These are phyloP conservation scores for Nicotiana benthamiana DNA, from an alignment of 257 asterid genomes.

Conservation along the genomic window DNA sequence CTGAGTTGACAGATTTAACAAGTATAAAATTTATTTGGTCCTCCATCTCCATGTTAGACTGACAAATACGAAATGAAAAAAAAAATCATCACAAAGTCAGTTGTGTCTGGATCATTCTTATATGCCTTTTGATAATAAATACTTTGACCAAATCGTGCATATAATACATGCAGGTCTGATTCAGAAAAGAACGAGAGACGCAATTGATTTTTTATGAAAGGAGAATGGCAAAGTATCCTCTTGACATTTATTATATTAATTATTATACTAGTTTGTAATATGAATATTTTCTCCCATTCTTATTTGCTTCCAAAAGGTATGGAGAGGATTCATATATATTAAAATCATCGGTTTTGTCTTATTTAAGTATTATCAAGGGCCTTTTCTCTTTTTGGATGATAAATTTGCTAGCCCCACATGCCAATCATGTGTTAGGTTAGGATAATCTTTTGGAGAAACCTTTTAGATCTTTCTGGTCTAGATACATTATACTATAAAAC, in stretches of 20 bases:
- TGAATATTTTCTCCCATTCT: background rate
- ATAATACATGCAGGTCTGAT: background rate
- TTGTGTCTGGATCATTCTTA: constrained; percentile 3
- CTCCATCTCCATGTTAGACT: background rate
- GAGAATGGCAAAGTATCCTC: too few species aligned
- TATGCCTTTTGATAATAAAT: background rate
- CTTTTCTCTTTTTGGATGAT: background rate
- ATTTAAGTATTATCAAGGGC: background rate
- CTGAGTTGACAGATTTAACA: background rate
- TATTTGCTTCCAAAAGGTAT: constrained; percentile 5
- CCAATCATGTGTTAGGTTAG: background rate
- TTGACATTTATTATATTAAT: too few species aligned
- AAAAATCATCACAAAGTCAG: background rate
- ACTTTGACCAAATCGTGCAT: background rate
- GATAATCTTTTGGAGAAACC: background rate
- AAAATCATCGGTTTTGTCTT: background rate
- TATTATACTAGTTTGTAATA: background rate
- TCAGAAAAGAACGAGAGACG: background rate
- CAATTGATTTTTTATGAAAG: too few species aligned
- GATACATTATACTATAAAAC: background rate
- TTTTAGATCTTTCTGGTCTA: background rate
- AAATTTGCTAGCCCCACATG: background rate
- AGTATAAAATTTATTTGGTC: background rate
- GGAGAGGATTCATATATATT: background rate
- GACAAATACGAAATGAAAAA: background rate